Base-by-base conservation (phyloP, 345 rosid genomes). In the Mangifera indica region DNA sequence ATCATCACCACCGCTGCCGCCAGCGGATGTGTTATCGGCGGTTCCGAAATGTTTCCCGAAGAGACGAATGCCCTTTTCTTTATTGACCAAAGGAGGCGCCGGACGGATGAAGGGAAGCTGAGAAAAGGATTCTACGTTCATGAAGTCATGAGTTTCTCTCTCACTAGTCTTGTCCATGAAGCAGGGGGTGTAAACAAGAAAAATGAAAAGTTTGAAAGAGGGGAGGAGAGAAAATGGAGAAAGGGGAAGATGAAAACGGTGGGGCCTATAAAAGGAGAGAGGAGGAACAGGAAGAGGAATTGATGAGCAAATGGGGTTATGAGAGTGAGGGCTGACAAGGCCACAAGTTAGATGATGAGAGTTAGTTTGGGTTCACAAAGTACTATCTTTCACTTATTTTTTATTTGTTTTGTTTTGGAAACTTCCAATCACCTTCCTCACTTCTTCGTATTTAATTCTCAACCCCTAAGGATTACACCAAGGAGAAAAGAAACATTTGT, bases 1-100 rank as follows among this genome's bases (percentile, higher is more conserved):
- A 3, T 79, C 80, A 21, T 65, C 69, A 1, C 42, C 42, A 75
- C 72, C 1, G 76, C 56, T 1, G 60, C 67, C 42, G 42, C 42
- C 42, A 6, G 42, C 42, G 10, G 42, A 37, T 37, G 42, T 37
- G 42, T 37, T 37, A 21, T 24, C 76, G 20, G 59, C 76, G n/a
- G 77, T 77, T 0, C 87, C 87, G 69, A 95, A 90, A 24, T 95
- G 94, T 57, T 84, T 88, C 70, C 99, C 99, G 62, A 95, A 95
- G 67, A 95, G 97, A 52, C 97, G 96, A 72, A 95, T 84, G 55
- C 79, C 75, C 83, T 87, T 78, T 69, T 90, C 83, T 83, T 87
- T 76, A 45, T 37, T 37, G 9, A 81, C 67, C 17, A 88, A 91
- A 21, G 42, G 9, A 37, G 42, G 42, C 42, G 93, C 78, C 2